phyloP scores from a whole-genome alignment of 2,329 filamentous ascomycete species.

The Cytospora paraplurivora region DNA sequence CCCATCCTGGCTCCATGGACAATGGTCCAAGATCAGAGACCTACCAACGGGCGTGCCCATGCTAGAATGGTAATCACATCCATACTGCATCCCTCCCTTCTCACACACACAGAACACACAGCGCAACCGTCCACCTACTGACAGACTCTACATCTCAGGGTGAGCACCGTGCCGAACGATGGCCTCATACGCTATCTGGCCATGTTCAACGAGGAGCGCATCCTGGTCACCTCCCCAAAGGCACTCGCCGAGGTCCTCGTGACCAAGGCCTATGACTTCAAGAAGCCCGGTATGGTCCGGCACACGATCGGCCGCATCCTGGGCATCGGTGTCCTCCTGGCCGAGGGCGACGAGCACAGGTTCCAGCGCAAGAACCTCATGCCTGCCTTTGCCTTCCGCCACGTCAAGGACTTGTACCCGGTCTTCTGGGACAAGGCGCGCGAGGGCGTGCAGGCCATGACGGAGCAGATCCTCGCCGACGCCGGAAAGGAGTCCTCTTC shows the following conservation, averaged over 20 bases:
- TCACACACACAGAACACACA: not conserved
- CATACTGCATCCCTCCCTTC: not conserved
- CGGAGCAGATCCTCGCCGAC: slow-evolving; percentile 47
- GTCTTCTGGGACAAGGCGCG: slow-evolving; percentile 79
- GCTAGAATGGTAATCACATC: slow-evolving; percentile 48
- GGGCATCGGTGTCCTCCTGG: slow-evolving; percentile 72
- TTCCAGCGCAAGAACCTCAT: slow-evolving; percentile 75
- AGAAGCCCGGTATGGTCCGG: slow-evolving; percentile 60
- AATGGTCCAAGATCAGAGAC: slow-evolving; percentile 44
- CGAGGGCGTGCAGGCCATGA: slow-evolving; percentile 67
- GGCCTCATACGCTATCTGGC: slow-evolving; percentile 69
- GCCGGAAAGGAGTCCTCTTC: slow-evolving; percentile 40
- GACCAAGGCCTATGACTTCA: slow-evolving; percentile 69
- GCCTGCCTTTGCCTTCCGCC: slow-evolving; percentile 83
- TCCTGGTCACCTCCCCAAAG: slow-evolving; percentile 64
- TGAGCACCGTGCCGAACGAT: slow-evolving; percentile 63
- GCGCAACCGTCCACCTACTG: not conserved
- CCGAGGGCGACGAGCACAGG: slow-evolving; percentile 91
- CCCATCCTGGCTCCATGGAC: slow-evolving; percentile 52
- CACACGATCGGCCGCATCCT: slow-evolving; percentile 63
- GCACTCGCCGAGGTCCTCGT: slow-evolving; percentile 71
- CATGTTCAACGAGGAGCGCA: slow-evolving; percentile 62
- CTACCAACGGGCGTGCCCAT: slow-evolving; percentile 48
- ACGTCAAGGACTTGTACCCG: slow-evolving; percentile 82
- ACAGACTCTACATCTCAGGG: slow-evolving; percentile 46